phyloP scores from a whole-genome alignment of 805 yeast genomes.

The Metschnikowia lochheadii region DNA sequence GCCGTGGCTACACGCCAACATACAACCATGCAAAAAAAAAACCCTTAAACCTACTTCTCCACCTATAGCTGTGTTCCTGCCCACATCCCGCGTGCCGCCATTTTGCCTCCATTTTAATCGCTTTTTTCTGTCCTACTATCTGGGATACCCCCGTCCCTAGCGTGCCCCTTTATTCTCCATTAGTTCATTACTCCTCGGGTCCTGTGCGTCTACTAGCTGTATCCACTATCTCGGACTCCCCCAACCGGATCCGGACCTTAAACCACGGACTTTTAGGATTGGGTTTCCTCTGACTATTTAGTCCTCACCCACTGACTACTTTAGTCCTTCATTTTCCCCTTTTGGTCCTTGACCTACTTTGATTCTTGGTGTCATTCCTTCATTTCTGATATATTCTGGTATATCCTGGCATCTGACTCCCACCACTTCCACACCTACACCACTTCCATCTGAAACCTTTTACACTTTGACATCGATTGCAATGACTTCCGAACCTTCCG shows the following conservation, averaged over 20 bases:
- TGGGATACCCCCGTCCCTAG: background rate
- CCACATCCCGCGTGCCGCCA: conserved; percentile 1
- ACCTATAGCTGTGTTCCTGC: background rate
- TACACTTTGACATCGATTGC: too few relatives aligned
- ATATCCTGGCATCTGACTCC: too few relatives aligned
- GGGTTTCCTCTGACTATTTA: background rate
- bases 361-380: too few relatives aligned
- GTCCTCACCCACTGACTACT: background rate
- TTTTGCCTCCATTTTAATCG: background rate
- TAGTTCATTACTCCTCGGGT: background rate
- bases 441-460: too few relatives aligned
- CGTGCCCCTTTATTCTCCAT: too few relatives aligned
- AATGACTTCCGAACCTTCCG: conserved; percentile 14
- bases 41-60: conserved; percentile 2
- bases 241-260: background rate
- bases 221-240: background rate
- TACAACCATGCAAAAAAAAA: conserved; percentile 2
- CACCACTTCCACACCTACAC: too few relatives aligned
- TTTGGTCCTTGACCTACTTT: background rate
- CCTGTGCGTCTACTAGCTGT: background rate
- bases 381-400: too few relatives aligned
- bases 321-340: background rate
- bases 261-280: background rate
- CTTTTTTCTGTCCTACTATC: background rate
- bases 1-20: conserved; percentile 3